Evolutionary conservation across 2,329 filamentous ascomycete species (phyloP).

Genomic region (Uncinocarpus reesii): DNA sequence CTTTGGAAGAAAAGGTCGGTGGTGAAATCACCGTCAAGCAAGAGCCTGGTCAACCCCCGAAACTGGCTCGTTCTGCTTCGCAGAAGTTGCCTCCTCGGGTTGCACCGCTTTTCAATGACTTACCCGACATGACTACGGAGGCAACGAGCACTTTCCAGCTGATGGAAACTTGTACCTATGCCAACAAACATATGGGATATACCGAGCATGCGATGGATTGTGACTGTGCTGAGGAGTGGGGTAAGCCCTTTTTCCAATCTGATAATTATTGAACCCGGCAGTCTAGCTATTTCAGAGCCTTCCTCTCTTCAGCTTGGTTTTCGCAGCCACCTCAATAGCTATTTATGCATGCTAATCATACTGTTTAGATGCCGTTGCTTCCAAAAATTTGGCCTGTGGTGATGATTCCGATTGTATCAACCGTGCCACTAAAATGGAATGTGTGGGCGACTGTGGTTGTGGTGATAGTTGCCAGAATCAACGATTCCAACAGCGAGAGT

Average conservation of each 20-base stretch:
- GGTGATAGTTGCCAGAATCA: conserved; percentile 84
- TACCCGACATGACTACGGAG: conserved; percentile 68
- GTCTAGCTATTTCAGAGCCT: background rate
- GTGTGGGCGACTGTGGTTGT: conserved; percentile 76
- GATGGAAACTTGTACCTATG: conserved; percentile 79
- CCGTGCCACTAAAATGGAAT: conserved; percentile 95
- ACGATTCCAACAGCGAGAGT: conserved; percentile 82
- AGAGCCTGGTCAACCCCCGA: conserved; percentile 57
- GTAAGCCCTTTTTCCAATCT: conserved; percentile 47
- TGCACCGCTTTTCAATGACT: conserved; percentile 58
- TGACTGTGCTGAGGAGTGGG: conserved; percentile 89
- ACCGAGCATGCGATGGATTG: conserved; percentile 92
- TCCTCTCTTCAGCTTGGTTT: no score
- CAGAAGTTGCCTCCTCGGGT: conserved; percentile 57
- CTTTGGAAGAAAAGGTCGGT: conserved; percentile 46
- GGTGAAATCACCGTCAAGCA: conserved; percentile 54
- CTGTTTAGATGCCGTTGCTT: conserved; percentile 41
- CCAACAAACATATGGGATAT: conserved; percentile 78
- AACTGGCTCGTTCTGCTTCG: conserved; percentile 61
- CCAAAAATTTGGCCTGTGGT: conserved; percentile 72
- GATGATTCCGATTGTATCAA: conserved; percentile 99
- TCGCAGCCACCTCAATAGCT: no score
- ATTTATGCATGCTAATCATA: conserved; percentile 21
- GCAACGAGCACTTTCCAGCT: conserved; percentile 67
- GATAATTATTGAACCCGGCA: background rate